Evolutionary conservation across 2,329 filamentous ascomycete genomes (phyloP).

Genomic region (Alternaria arbusti): DNA sequence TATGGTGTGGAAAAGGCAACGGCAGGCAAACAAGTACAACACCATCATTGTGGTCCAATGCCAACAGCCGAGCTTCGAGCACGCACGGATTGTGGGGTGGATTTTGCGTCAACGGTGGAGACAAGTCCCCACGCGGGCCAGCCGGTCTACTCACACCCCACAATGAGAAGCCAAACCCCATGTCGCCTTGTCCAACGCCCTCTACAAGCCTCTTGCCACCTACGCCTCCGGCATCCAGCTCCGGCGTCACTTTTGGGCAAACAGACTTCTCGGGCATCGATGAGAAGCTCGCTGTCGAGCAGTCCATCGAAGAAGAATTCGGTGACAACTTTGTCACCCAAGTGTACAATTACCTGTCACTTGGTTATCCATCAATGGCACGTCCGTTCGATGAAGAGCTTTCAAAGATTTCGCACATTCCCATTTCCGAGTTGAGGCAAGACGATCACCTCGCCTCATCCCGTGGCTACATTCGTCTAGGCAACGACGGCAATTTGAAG

Average conservation of each 20-base stretch:
- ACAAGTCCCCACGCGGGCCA: constrained; percentile 50
- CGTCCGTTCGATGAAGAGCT: constrained; percentile 85
- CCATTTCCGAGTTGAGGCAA: constrained; percentile 70
- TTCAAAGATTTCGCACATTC: constrained; percentile 76
- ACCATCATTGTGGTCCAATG: constrained; percentile 45
- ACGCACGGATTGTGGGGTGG: constrained; percentile 77
- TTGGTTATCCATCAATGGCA: constrained; percentile 88
- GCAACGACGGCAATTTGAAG: constrained; percentile 54
- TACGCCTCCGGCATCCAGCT: constrained; percentile 45
- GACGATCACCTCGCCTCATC: constrained; percentile 71
- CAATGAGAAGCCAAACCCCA: constrained; percentile 50
- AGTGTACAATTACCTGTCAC: constrained; percentile 94
- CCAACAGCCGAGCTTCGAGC: constrained; percentile 58
- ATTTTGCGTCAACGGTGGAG: constrained; percentile 61
- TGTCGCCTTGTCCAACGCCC: constrained; percentile 49
- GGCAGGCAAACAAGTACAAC: constrained; percentile 38
- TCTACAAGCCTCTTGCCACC: constrained; percentile 41
- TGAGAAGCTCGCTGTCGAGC: constrained; percentile 51
- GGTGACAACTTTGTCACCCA: constrained; percentile 87
- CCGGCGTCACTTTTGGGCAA: constrained; percentile 17
- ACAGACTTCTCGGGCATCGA: constrained; percentile 51
- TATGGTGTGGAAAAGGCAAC: constrained; percentile 62
- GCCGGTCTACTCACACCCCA: constrained; percentile 59
- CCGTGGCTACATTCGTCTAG: constrained; percentile 74
- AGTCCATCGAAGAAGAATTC: constrained; percentile 69